Conservation (phyloP, 2,329 filamentous ascomycete species). For the Clonostachys rosea region DNA sequence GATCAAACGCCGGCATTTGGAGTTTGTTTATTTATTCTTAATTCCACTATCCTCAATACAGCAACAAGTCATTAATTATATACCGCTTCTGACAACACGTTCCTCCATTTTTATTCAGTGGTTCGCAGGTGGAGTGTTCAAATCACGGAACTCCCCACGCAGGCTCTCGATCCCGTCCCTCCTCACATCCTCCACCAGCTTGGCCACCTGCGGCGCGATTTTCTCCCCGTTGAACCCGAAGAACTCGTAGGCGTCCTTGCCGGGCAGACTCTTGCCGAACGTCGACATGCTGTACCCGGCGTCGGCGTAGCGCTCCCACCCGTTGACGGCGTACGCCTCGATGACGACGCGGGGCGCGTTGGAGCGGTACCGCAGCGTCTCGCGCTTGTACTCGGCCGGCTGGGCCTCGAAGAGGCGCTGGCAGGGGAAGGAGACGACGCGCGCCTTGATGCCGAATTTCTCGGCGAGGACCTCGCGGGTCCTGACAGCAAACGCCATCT, state of each 20-base stretch:
- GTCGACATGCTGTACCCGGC: constrained; percentile 46
- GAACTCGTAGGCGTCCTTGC: constrained; percentile 47
- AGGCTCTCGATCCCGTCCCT: constrained; percentile 11
- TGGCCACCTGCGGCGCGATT: constrained; percentile 26
- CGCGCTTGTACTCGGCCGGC: constrained; percentile 34
- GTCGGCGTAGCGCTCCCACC: constrained; percentile 58
- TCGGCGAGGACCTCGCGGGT: constrained; percentile 29
- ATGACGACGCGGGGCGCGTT: constrained; percentile 49
- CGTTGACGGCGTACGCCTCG: constrained; percentile 52
- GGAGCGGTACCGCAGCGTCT: constrained; percentile 34
- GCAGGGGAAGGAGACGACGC: constrained; percentile 39
- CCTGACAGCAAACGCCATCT: constrained; percentile 24
- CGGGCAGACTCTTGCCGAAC: constrained; percentile 52
- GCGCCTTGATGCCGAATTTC: constrained; percentile 25
- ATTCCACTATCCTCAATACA: too few relatives aligned
- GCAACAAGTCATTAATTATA: too few relatives aligned
- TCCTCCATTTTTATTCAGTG: background rate
- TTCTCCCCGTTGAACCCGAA: constrained; percentile 49
- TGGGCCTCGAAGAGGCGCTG: constrained; percentile 37
- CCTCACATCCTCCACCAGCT: constrained; percentile 13
- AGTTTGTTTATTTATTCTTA: too few relatives aligned
- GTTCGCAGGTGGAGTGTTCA: constrained; percentile 5
- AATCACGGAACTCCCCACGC: constrained; percentile 14
- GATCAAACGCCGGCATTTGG: too few relatives aligned
- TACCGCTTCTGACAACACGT: background rate